Conservation (phyloP, 2,329 filamentous ascomycete species). For the Rasamsonia emersonii region DNA sequence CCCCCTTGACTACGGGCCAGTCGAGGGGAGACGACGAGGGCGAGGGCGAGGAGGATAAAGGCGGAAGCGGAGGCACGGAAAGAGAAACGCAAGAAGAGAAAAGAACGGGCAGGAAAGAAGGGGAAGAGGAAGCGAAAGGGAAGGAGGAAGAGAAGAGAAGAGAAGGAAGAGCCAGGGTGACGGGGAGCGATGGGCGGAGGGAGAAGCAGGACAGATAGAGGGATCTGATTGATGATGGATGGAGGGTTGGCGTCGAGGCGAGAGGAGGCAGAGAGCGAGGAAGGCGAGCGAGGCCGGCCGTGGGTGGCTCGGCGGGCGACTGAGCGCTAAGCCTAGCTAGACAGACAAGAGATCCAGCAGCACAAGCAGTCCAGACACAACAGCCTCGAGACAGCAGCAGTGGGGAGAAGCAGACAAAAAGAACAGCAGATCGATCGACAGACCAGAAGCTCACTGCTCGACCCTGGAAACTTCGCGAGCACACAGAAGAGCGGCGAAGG, state of each 20-base stretch:
- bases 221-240: conserved; percentile 10
- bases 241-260: conserved; percentile 1
- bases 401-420: no score
- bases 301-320: no score
- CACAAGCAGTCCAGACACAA: no score
- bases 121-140: conserved; percentile 6
- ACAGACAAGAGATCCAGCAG: no score
- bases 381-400: no score
- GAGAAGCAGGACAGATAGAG: conserved; percentile 17
- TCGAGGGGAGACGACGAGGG: conserved; percentile 19
- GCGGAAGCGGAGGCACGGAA: conserved; percentile 11
- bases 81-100: conserved; percentile 19
- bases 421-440: no score
- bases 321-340: no score
- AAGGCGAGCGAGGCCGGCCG: no score
- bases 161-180: conserved; percentile 18
- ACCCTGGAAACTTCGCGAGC: no score
- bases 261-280: no score
- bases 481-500: no score
- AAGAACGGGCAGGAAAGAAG: conserved; percentile 5
- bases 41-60: conserved; percentile 1
- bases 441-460: no score
- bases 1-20: conserved; percentile 20
- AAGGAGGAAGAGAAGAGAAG: conserved; percentile 7
- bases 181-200: conserved; percentile 18